These are phyloP conservation scores for Gautieria morchelliformis DNA, from an alignment of 768 basidiomycete species.

Conservation along the genomic window DNA sequence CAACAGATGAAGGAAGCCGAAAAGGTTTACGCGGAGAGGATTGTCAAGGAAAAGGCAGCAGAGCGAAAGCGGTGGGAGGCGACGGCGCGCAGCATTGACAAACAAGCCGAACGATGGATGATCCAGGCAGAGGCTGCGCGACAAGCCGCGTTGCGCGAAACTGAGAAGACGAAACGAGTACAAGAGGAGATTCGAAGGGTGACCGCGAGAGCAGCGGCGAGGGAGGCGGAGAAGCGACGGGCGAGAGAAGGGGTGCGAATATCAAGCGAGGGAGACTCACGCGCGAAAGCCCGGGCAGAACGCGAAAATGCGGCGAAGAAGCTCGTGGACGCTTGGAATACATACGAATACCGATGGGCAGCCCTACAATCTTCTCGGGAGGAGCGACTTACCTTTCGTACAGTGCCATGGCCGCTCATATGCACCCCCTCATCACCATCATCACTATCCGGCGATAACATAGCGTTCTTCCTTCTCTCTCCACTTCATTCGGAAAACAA, in stretches of 20 bases:
- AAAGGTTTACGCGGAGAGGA: neutral
- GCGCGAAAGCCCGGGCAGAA: constrained; percentile 28
- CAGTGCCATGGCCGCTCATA: constrained; percentile 64
- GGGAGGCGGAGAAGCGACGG: constrained; percentile 38
- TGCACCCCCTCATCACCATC: constrained; percentile 30
- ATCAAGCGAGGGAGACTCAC: constrained; percentile 28
- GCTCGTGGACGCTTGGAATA: constrained; percentile 46
- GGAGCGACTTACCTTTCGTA: constrained; percentile 32
- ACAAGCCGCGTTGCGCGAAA: constrained; percentile 36
- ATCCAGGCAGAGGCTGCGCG: constrained; percentile 30
- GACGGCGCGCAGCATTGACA: constrained; percentile 7
- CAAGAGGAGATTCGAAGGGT: constrained; percentile 48
- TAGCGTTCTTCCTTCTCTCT: constrained; percentile 39
- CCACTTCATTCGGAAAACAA: constrained; percentile 21
- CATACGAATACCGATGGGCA: constrained; percentile 61
- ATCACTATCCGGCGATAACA: constrained; percentile 43
- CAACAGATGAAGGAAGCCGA: neutral
- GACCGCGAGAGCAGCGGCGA: constrained; percentile 26
- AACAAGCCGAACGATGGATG: constrained; percentile 11
- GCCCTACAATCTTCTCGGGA: constrained; percentile 22
- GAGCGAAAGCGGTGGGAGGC: constrained; percentile 14
- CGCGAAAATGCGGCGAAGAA: constrained; percentile 38
- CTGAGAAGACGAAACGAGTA: constrained; percentile 34
- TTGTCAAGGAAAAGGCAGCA: constrained; percentile 10
- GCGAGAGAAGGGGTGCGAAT: constrained; percentile 29